phyloP scores from a whole-genome alignment of 371 early-diverging fungal species.

The Actinomucor elegans region DNA sequence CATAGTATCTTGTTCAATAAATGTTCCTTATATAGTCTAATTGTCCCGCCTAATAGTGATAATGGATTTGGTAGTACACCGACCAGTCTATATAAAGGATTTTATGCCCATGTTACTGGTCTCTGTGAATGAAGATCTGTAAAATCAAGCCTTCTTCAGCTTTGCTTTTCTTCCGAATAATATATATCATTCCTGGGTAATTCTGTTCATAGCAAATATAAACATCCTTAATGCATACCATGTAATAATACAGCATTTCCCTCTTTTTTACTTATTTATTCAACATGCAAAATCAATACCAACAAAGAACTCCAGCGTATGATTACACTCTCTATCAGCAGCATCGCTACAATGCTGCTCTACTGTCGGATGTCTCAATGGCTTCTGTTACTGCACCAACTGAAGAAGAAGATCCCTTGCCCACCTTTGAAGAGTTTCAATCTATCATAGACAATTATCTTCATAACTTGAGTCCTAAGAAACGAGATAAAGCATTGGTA shows the following conservation, averaged over 20 bases:
- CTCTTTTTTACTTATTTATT: neutral
- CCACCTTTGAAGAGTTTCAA: constrained; percentile 15
- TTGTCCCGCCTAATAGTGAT: too few relatives aligned
- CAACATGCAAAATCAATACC: neutral
- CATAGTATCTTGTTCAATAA: neutral
- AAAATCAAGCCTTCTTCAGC: too few relatives aligned
- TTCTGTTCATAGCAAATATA: too few relatives aligned
- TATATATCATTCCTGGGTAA: too few relatives aligned
- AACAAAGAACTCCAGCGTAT: constrained; percentile 1
- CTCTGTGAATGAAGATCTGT: too few relatives aligned
- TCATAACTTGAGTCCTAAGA: constrained; percentile 37
- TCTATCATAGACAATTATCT: constrained; percentile 30
- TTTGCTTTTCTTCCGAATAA: too few relatives aligned
- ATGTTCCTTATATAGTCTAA: neutral
- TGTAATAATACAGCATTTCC: neutral
- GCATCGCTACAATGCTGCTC: neutral
- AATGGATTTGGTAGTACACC: too few relatives aligned
- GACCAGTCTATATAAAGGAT: too few relatives aligned
- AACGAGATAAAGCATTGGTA: constrained; percentile 44
- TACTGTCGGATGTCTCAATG: neutral
- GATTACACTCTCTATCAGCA: constrained; percentile 5
- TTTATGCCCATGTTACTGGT: too few relatives aligned
- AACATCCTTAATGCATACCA: constrained; percentile 8
- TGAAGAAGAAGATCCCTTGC: constrained; percentile 12
- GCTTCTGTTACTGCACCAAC: neutral